Base-by-base conservation (phyloP, 345 rosid genomes). In the Salix exigua region DNA sequence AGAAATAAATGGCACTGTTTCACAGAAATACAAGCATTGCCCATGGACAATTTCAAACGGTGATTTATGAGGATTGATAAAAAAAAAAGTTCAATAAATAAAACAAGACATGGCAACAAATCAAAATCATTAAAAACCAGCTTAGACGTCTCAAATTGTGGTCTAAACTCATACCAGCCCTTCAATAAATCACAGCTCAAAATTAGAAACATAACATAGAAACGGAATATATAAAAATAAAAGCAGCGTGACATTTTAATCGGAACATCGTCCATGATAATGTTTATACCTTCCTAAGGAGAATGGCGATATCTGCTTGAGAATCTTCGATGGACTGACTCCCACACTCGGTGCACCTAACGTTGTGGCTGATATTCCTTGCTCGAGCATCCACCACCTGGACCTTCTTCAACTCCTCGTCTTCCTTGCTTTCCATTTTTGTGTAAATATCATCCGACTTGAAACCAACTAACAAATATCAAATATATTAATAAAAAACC, bases 291-390 rank as follows among this genome's bases (percentile, higher is more conserved):
- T 91, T 89, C 74, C 97, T 89, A 63, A 92, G 96, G 82, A 93
- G 96, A 79, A 96, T 86, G 48, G 98, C 99, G 1, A 96, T 70
- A 85, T 96, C 99, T 38, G 98, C 99, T 81, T 96, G 99, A 21
- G 99, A 96, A 81, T 96, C 99, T 88, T 96, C 99, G 79, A 96
- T 96, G 53, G 98, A 93, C 83, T 93, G 98, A 82, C 97, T 93
- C 40, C 99, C 98, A 77, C 99, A 93, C 84, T 96, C 99, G 0
- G 97, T 96, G 86, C 99, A 96, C 2, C 98, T 90, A 46, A 96
- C 98, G 44, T 89, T 96, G 81, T 88, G 99, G 83, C 97, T 96
- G 31, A 93, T 96, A 79, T 89, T 96, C 81, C 96, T 88, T 26
- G 98, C 99, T 65, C 95, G 86, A 78, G 98, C 92, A 6, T 96